Evolutionary conservation across 2,329 filamentous ascomycete species (phyloP).

Genomic region (Phaeosphaeria sp.): DNA sequence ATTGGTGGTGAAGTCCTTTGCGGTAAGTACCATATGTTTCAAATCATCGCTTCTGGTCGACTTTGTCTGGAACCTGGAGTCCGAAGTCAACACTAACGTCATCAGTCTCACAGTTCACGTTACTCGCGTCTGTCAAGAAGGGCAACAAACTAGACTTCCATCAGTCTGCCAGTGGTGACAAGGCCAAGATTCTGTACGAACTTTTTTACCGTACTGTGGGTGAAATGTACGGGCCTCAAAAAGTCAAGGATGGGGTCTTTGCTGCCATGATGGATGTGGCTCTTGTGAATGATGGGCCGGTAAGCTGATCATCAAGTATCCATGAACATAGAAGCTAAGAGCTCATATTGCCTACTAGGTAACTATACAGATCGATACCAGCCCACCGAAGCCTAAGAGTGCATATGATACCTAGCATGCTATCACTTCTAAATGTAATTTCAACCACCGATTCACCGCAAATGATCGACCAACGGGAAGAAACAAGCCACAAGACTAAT

Average conservation of each 20-base stretch:
- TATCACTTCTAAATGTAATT: not conserved
- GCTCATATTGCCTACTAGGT: not conserved
- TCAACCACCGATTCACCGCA: not conserved
- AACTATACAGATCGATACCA: not conserved
- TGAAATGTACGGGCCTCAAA: conserved; percentile 72
- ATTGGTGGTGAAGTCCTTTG: conserved; percentile 93
- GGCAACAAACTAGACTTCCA: conserved; percentile 96
- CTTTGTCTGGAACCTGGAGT: not conserved
- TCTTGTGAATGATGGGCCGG: conserved; percentile 82
- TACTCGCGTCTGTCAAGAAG: conserved; percentile 92
- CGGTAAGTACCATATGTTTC: conserved; percentile 70
- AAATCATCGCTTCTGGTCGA: too few relatives aligned
- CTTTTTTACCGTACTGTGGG: conserved; percentile 80
- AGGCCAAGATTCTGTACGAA: conserved; percentile 82
- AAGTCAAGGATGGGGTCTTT: conserved; percentile 93
- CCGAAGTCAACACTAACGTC: conserved; percentile 14
- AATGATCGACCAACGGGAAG: not conserved
- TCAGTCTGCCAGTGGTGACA: conserved; percentile 77
- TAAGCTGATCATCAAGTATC: conserved; percentile 52
- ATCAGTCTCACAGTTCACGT: conserved; percentile 93
- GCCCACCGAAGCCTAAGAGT: not conserved
- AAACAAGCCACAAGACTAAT: not conserved
- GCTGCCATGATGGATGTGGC: conserved; percentile 99
- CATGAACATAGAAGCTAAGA: not conserved
- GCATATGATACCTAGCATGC: not conserved